Percentiles rank a stretch among this genome's conserved stretches.
phyloP scores from a whole-genome alignment of 805 yeast species.

The Candida ovalis region DNA sequence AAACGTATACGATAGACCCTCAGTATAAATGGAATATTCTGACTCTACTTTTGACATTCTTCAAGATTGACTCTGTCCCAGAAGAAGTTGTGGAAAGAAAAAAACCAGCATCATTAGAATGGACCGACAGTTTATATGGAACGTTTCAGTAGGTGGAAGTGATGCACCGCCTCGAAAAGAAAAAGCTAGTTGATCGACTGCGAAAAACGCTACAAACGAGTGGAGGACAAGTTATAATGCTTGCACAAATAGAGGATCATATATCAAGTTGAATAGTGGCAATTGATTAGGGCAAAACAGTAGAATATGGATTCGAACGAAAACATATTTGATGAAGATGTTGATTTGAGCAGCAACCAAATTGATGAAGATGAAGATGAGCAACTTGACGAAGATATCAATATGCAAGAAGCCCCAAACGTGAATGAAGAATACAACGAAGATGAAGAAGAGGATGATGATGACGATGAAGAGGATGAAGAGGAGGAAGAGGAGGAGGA shows the following conservation, averaged over 20 bases:
- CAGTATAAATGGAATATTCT: conserved; percentile 54
- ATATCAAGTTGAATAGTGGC: no score
- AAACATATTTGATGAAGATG: conserved; percentile 24
- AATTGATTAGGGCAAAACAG: no score
- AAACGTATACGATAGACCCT: conserved; percentile 65
- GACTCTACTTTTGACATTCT: not conserved
- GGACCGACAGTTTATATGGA: no score
- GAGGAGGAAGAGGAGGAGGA: conserved; percentile 28
- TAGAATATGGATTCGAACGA: conserved; percentile 18
- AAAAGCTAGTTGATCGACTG: no score
- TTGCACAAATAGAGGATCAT: no score
- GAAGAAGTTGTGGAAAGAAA: no score
- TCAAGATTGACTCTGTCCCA: conserved; percentile 4
- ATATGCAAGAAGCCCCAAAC: conserved; percentile 9
- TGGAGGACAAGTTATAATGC: no score
- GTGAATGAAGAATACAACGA: conserved; percentile 22
- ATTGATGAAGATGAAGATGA: conserved; percentile 11
- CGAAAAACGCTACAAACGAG: no score
- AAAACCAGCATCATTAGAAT: no score
- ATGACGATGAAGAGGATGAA: conserved; percentile 29
- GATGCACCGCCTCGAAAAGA: no score
- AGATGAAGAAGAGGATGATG: conserved; percentile 26
- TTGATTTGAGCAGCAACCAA: conserved; percentile 16
- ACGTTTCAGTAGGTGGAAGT: no score
- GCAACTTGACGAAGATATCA: conserved; percentile 22